phyloP scores from a whole-genome alignment of 306 rosid genomes.

The Castanea mollissima region DNA sequence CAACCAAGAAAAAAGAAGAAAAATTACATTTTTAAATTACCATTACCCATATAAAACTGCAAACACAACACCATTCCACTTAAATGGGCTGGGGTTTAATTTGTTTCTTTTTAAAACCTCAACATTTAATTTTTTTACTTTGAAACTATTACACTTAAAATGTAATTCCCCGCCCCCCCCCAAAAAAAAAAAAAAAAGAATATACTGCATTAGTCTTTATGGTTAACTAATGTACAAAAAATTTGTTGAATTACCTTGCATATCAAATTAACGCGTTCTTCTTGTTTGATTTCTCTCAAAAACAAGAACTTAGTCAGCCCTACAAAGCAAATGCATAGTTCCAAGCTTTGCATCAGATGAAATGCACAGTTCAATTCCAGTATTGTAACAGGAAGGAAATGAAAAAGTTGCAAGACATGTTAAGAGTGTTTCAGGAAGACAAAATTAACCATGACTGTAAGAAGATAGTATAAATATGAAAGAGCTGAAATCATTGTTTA shows the following conservation, averaged over 20 bases:
- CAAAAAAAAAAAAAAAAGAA: not conserved
- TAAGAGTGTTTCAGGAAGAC: not conserved
- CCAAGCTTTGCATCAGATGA: not conserved
- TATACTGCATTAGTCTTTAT: not conserved
- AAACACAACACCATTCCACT: too few relatives aligned
- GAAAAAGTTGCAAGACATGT: not conserved
- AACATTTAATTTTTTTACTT: too few relatives aligned
- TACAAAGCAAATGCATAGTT: conserved; percentile 30
- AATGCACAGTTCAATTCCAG: not conserved
- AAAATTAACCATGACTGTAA: not conserved
- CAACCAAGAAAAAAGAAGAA: not conserved
- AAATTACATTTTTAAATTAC: not conserved
- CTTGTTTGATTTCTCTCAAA: conserved; percentile 49
- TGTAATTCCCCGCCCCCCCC: too few relatives aligned
- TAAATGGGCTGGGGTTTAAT: too few relatives aligned
- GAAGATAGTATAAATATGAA: not conserved
- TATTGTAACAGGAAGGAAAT: not conserved
- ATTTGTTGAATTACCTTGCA: conserved; percentile 59
- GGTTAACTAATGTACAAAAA: not conserved
- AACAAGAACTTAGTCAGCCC: conserved; percentile 36
- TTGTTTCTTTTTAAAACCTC: too few relatives aligned
- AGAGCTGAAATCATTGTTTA: conserved; percentile 1
- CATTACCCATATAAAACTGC: too few relatives aligned
- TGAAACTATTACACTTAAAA: too few relatives aligned
- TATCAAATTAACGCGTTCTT: conserved; percentile 39